Conservation (phyloP, 768 basidiomycete genomes). For the Chalciporus chontae region DNA sequence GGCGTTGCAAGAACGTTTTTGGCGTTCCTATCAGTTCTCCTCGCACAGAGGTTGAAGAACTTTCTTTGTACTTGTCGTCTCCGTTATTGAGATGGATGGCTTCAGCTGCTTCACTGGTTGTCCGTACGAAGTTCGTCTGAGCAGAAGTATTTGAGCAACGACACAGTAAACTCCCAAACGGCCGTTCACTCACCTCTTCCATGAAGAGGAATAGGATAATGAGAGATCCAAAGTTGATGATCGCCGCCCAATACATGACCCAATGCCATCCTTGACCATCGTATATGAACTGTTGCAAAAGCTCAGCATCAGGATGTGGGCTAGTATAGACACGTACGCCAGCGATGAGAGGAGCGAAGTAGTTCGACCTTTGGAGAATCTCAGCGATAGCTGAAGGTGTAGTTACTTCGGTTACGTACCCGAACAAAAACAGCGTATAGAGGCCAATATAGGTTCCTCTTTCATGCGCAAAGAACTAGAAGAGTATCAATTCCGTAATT, state of each 20-base stretch:
- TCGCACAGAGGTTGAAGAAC: constrained; percentile 9
- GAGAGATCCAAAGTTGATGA: constrained; percentile 16
- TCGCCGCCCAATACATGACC: constrained; percentile 23
- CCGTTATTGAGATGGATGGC: neutral
- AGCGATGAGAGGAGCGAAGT: constrained; percentile 20
- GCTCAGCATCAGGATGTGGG: neutral
- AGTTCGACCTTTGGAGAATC: constrained; percentile 12
- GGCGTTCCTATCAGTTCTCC: constrained; percentile 12
- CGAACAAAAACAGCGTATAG: constrained; percentile 18
- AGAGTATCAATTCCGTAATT: neutral
- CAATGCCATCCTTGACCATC: constrained; percentile 21
- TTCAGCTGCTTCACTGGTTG: constrained; percentile 16
- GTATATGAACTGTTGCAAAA: constrained; percentile 12
- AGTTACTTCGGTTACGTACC: constrained; percentile 4
- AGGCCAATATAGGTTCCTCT: constrained; percentile 19
- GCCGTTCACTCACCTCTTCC: constrained; percentile 13
- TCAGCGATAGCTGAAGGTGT: neutral
- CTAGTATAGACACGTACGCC: constrained; percentile 14
- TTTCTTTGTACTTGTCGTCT: constrained; percentile 9
- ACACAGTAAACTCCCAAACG: neutral
- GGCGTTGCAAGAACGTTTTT: constrained; percentile 11
- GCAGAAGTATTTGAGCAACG: neutral
- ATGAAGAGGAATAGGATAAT: constrained; percentile 17
- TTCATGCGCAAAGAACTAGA: constrained; percentile 20
- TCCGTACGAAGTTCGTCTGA: constrained; percentile 17